Conservation (phyloP, 805 yeast genomes). For the Wickerhamiella domercqiae region DNA sequence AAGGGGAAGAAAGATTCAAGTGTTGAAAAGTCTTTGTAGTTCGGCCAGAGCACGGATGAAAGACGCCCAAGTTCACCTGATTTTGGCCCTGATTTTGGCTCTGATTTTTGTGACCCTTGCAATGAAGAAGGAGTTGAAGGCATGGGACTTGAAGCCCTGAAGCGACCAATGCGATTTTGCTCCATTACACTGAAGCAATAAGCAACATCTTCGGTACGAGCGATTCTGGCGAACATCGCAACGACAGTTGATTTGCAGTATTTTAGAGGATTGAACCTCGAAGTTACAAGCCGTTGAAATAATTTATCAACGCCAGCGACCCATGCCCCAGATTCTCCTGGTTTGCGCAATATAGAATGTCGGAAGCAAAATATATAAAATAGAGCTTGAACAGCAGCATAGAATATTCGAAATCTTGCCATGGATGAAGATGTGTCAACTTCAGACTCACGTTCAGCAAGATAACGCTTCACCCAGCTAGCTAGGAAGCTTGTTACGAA, state of each 20-base stretch:
- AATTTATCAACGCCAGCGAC: constrained; percentile 54
- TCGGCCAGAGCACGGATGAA: constrained; percentile 31
- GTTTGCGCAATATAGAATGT: constrained; percentile 38
- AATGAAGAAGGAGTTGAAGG: constrained; percentile 1
- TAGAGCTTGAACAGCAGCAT: constrained; percentile 80
- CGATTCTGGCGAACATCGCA: constrained; percentile 79
- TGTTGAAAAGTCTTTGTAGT: constrained; percentile 71
- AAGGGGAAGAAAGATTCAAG: constrained; percentile 93
- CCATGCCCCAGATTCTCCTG: constrained; percentile 10
- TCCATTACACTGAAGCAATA: constrained; percentile 90
- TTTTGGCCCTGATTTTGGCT: too few relatives aligned
- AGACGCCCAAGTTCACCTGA: constrained; percentile 11
- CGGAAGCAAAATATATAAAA: constrained; percentile 87
- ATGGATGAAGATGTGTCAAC: constrained; percentile 58
- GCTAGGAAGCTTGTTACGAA: constrained; percentile 71
- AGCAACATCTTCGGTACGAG: constrained; percentile 78
- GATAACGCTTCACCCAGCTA: constrained; percentile 70
- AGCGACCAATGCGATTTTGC: constrained; percentile 62
- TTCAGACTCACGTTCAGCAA: constrained; percentile 73
- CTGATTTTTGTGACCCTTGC: constrained; percentile 3
- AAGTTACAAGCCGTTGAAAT: constrained; percentile 68
- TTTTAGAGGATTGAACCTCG: constrained; percentile 85
- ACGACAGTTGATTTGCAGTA: constrained; percentile 91
- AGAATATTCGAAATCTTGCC: constrained; percentile 81
- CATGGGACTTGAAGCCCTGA: constrained; percentile 26